A percentile compares a stretch with the other conserved stretches of the same genome.
phyloP scores from a whole-genome alignment of 345 rosid genomes.

The Pistacia vera region DNA sequence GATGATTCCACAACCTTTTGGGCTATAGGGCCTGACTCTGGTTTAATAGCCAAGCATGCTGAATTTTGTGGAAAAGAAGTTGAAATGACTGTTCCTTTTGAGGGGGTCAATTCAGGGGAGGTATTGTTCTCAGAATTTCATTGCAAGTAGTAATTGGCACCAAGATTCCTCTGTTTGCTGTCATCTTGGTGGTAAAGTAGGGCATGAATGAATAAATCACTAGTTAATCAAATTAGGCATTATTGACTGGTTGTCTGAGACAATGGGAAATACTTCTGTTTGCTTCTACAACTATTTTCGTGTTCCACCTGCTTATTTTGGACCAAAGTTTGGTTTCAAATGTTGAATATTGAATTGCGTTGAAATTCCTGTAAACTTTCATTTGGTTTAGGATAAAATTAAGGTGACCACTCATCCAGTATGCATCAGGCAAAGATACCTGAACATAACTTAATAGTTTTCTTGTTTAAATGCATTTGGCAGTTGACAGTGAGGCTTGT shows the following conservation, averaged over 20 bases:
- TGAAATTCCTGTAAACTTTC: neutral
- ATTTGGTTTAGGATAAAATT: neutral
- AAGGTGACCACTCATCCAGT: neutral
- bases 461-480: slow-evolving; percentile 18
- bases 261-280: neutral
- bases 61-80: slow-evolving; percentile 83
- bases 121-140: slow-evolving; percentile 34
- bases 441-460: neutral
- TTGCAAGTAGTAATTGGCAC: neutral
- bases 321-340: slow-evolving; percentile 3
- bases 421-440: neutral
- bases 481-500: slow-evolving; percentile 82
- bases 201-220: neutral
- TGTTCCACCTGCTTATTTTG: neutral
- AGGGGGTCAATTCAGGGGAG: slow-evolving; percentile 77
- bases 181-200: slow-evolving; percentile 9
- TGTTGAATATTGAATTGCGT: neutral
- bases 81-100: slow-evolving; percentile 91
- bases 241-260: neutral
- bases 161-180: neutral
- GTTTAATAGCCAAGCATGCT: slow-evolving; percentile 74
- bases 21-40: slow-evolving; percentile 82
- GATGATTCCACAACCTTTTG: slow-evolving; percentile 94
- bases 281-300: neutral
- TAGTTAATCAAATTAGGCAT: neutral